These are phyloP conservation scores for Xylaria digitata DNA, from an alignment of 2,329 filamentous ascomycete species.

Conservation along the genomic window DNA sequence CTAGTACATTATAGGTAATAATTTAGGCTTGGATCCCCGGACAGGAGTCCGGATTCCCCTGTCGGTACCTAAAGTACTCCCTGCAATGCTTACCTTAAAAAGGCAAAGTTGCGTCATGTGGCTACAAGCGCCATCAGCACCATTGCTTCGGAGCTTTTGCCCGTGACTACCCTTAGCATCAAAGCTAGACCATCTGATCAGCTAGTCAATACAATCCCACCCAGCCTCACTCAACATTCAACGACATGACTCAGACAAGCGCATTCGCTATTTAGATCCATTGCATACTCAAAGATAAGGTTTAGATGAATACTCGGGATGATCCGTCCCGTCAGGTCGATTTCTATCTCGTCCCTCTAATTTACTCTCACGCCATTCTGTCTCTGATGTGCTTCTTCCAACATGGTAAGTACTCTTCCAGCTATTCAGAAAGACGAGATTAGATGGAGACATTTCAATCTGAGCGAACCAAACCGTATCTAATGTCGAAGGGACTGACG, in stretches of 20 bases:
- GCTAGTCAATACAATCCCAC: not conserved
- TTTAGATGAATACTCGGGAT: constrained; percentile 13
- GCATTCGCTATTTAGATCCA: not conserved
- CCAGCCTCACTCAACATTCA: constrained; percentile 1
- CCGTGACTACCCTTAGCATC: too few species aligned
- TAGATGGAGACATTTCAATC: not conserved
- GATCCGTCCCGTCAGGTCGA: not conserved
- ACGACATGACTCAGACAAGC: not conserved
- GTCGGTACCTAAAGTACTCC: too few species aligned
- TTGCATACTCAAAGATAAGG: not conserved
- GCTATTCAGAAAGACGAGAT: not conserved
- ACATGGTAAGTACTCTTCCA: constrained; percentile 26
- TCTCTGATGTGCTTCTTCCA: constrained; percentile 5
- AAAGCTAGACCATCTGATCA: too few species aligned
- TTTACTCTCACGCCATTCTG: not conserved
- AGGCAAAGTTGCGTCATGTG: constrained; percentile 22
- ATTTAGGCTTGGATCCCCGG: too few species aligned
- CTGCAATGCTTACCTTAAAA: not conserved
- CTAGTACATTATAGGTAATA: too few species aligned
- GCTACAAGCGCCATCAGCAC: not conserved
- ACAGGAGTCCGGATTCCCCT: too few species aligned
- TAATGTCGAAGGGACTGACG: constrained; percentile 15
- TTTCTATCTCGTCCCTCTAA: not conserved
- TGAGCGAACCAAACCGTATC: not conserved
- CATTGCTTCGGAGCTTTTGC: too few species aligned